A percentile compares a stretch with the other conserved stretches of the same genome.
phyloP scores from a whole-genome alignment of 2,329 filamentous ascomycete species.

The Penicillium crustosum region DNA sequence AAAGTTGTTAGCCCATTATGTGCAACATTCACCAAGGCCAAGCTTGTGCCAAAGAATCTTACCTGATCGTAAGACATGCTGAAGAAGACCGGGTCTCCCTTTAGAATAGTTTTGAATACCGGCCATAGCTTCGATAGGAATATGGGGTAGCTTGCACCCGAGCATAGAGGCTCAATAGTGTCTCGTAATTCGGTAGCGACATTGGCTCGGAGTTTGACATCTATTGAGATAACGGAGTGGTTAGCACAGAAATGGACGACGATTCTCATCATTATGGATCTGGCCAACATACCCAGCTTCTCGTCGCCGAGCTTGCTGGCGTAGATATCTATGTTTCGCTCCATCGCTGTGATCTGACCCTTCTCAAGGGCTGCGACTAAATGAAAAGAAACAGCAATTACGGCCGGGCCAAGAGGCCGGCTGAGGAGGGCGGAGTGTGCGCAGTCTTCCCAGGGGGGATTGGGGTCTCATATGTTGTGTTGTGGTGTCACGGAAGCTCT shows the following conservation, averaged over 20 bases:
- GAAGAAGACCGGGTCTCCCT: constrained; percentile 84
- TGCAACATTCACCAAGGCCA: not conserved
- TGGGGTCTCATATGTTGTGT: constrained; percentile 33
- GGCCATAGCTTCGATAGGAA: constrained; percentile 90
- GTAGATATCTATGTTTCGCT: constrained; percentile 52
- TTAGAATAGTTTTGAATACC: constrained; percentile 80
- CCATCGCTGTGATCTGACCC: constrained; percentile 36
- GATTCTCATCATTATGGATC: not conserved
- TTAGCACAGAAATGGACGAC: not conserved
- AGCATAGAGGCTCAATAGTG: constrained; percentile 79
- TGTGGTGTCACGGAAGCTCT: constrained; percentile 25
- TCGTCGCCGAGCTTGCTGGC: constrained; percentile 51
- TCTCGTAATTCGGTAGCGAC: constrained; percentile 86
- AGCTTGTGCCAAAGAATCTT: constrained; percentile 30
- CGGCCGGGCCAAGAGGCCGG: constrained; percentile 43
- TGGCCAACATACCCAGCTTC: constrained; percentile 45
- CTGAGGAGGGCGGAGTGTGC: constrained; percentile 31
- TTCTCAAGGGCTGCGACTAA: constrained; percentile 25
- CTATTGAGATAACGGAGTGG: constrained; percentile 47
- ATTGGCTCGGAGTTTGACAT: constrained; percentile 77
- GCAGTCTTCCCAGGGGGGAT: constrained; percentile 22
- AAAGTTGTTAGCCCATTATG: constrained; percentile 3
- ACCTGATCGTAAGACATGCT: constrained; percentile 89
- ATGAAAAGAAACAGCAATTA: constrained; percentile 24
- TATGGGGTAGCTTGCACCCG: constrained; percentile 70